These are phyloP conservation scores for Lactuca saligna DNA, from an alignment of 129 eudicot genomes.

Conservation along the genomic window DNA sequence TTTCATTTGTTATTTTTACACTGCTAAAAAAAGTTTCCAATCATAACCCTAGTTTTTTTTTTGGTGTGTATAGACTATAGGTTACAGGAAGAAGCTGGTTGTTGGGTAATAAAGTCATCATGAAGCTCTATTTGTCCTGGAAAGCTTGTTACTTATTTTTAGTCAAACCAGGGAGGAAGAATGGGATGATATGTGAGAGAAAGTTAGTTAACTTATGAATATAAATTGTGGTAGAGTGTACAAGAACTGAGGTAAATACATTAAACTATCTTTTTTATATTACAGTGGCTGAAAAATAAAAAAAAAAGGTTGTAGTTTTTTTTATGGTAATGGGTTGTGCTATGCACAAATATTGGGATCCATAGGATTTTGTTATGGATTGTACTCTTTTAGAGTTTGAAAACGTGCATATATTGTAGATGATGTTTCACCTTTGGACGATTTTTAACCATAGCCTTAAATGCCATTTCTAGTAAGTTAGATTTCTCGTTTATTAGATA, in stretches of 20 bases:
- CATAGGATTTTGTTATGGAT: too few species aligned
- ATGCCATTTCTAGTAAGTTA: too few species aligned
- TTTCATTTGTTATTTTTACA: too few species aligned
- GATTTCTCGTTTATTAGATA: too few species aligned
- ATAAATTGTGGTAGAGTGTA: conserved; percentile 12
- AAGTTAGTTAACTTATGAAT: neutral
- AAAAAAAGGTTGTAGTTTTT: neutral
- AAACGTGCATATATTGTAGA: too few species aligned
- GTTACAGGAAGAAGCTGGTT: conserved; percentile 9
- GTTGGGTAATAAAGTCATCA: neutral
- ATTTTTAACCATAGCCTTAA: too few species aligned
- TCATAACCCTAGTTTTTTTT: neutral
- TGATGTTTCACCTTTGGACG: too few species aligned
- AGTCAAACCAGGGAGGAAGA: neutral
- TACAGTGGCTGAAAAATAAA: neutral
- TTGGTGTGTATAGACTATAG: conserved; percentile 17
- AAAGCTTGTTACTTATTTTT: neutral
- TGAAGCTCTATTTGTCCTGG: neutral
- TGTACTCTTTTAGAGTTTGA: too few species aligned
- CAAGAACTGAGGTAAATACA: conserved; percentile 14
- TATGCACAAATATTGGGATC: too few species aligned
- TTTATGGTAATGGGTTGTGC: too few species aligned
- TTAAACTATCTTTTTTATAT: neutral
- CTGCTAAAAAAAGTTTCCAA: too few species aligned
- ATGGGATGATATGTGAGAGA: neutral